Evolutionary conservation across 768 basidiomycete species (phyloP).

Genomic region (Kwoniella botswanensis): DNA sequence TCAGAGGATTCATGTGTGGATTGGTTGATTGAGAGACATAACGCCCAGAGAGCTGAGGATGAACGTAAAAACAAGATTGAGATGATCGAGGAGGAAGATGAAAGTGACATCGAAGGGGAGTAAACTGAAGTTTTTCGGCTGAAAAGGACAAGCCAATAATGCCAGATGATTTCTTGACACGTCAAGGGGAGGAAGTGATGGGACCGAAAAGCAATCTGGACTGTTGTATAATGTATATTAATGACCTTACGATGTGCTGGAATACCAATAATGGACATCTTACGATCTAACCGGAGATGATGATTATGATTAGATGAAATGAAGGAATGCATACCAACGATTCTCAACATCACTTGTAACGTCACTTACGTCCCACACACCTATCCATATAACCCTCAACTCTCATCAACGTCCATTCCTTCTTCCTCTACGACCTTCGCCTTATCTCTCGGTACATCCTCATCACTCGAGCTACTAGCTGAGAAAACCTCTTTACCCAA

Average conservation of each 20-base stretch:
- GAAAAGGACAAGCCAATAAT: too few relatives aligned
- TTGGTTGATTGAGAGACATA: not conserved
- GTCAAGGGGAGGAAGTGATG: too few relatives aligned
- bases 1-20: not conserved
- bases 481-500: conserved; percentile 45
- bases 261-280: not conserved
- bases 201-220: too few relatives aligned
- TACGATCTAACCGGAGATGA: not conserved
- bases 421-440: conserved; percentile 13
- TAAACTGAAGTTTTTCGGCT: not conserved
- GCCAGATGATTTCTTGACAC: too few relatives aligned
- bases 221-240: too few relatives aligned
- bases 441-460: conserved; percentile 27
- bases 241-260: too few relatives aligned
- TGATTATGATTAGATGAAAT: not conserved
- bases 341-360: not conserved
- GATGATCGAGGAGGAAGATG: conserved; percentile 1
- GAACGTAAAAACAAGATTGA: not conserved
- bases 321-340: not conserved
- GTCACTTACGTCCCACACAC: not conserved
- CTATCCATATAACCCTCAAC: not conserved
- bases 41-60: not conserved
- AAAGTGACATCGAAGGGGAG: not conserved
- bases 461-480: conserved; percentile 23
- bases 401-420: conserved; percentile 45